Conservation (phyloP, 2,329 filamentous ascomycete genomes). For the Didymella pinodella region DNA sequence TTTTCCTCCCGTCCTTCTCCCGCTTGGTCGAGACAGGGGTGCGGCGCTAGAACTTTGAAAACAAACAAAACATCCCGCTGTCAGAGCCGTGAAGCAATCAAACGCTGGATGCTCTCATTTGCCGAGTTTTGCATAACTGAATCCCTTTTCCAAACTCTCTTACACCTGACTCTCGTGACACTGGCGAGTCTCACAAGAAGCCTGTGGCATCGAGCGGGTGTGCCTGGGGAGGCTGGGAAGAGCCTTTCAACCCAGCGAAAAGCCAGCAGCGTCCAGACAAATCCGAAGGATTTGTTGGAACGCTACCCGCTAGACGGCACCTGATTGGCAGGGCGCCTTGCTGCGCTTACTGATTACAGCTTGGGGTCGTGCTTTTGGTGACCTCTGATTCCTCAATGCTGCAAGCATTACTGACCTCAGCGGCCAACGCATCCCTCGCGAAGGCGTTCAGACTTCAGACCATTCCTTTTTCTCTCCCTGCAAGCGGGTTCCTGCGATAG, state of each 20-base stretch:
- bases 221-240: conserved; percentile 33
- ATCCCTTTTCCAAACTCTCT: conserved; percentile 16
- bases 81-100: conserved; percentile 26
- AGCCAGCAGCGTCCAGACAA: conserved; percentile 35
- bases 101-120: conserved; percentile 25
- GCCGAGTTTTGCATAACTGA: conserved; percentile 21
- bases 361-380: conserved; percentile 16
- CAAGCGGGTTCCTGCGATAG: conserved; percentile 20
- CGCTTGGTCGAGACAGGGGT: conserved; percentile 15
- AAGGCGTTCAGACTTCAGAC: conserved; percentile 24
- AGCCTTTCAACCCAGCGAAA: conserved; percentile 28
- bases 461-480: conserved; percentile 15
- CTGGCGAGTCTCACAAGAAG: conserved; percentile 9
- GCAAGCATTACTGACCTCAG: conserved; percentile 36
- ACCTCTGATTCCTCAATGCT: conserved; percentile 16
- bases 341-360: conserved; percentile 26
- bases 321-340: conserved; percentile 40
- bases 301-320: conserved; percentile 32
- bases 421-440: conserved; percentile 39
- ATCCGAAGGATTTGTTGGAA: conserved; percentile 36
- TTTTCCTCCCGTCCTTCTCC: conserved; percentile 26
- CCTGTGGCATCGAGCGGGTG: conserved; percentile 24
- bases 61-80: conserved; percentile 37
- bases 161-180: conserved; percentile 14
- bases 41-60: conserved; percentile 15